Evolutionary conservation across 306 rosid genomes (phyloP).

Genomic region (Argentina anserina): DNA sequence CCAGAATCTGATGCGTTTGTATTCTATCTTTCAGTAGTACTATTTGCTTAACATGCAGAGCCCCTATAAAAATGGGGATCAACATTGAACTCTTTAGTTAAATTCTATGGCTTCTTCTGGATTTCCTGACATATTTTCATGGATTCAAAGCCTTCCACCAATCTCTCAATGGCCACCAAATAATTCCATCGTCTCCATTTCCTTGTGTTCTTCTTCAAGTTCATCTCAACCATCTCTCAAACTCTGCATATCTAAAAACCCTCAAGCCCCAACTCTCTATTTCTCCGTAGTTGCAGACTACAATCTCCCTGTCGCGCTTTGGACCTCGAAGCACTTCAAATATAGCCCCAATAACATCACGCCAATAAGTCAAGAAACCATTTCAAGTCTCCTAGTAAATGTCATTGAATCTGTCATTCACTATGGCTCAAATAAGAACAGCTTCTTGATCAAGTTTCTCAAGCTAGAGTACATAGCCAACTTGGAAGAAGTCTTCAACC

Average conservation of each 20-base stretch:
- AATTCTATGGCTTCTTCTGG: constrained; percentile 53
- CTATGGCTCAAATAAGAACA: constrained; percentile 61
- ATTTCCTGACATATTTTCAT: constrained; percentile 56
- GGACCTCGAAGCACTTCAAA: constrained; percentile 75
- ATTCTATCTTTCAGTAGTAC: no score
- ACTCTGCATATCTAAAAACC: constrained; percentile 47
- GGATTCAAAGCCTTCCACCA: constrained; percentile 82
- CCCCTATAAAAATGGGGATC: constrained; percentile 18
- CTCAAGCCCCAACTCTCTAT: constrained; percentile 36
- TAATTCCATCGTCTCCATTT: constrained; percentile 34
- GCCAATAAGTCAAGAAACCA: constrained; percentile 37
- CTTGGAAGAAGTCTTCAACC: constrained; percentile 56
- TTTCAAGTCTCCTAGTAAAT: constrained; percentile 52
- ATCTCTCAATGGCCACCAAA: constrained; percentile 63
- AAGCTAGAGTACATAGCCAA: constrained; percentile 40
- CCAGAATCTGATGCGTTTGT: constrained; percentile 30
- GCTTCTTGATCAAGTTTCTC: constrained; percentile 39
- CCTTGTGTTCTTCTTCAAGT: constrained; percentile 46
- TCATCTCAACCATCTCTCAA: constrained; percentile 69
- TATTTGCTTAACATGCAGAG: constrained; percentile 18
- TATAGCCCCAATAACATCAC: constrained; percentile 24
- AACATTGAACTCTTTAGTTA: not conserved
- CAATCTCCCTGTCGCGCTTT: constrained; percentile 61
- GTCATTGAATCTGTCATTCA: constrained; percentile 60
- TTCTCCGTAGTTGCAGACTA: constrained; percentile 59